Base-by-base conservation (phyloP, 2,329 filamentous ascomycete species). In the Neofusicoccum cordaticola region DNA sequence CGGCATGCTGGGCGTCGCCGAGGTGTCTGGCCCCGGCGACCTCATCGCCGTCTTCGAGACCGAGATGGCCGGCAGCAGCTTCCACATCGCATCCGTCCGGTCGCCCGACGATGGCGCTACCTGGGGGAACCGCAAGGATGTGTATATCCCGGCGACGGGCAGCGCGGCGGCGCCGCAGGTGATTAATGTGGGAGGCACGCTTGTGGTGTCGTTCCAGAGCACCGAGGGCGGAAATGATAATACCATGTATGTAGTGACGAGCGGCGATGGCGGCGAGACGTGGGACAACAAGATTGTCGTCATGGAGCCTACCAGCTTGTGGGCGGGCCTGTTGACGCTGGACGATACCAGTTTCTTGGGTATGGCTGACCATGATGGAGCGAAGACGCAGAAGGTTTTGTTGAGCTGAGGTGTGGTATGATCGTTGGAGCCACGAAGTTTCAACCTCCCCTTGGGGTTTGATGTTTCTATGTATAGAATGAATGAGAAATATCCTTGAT, bases 41-140 rank as follows among this genome's bases (percentile, higher is more conserved):
- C 71, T 81, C 15, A 75, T 81, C 19, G 76, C 77, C 17, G 77
- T 82, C 22, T 83, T 83, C 65, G 81, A 83, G 66, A 78, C 74
- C 4, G 73, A 75, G 42, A 68, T 22, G 44, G 66, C 17, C 64
- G 64, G 35, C 72, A 15, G 71, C 1, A 53, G 39, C 4, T 82
- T 81, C 67, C 71, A 69, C 1, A 70, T 83, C 19, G 68, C 74
- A 44, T 73, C 72, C n/a, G 75, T 82, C 4, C 65, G 74, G 22
- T 78, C 77, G 5, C 66, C 72, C 7, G 74, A 82, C 63, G 81
- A 82, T 63, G 81, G 81, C 3, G 64, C 51, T 4, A 78, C 74
- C 6, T 83, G 81, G 81, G 12, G 5, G 0, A 66, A 74, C 53
- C 71, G 80, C 0, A 68, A 67, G 13, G 70, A 71, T 17, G 70